Base-by-base conservation (phyloP, 2,329 filamentous ascomycete species). In the Neofusicoccum parvum region DNA sequence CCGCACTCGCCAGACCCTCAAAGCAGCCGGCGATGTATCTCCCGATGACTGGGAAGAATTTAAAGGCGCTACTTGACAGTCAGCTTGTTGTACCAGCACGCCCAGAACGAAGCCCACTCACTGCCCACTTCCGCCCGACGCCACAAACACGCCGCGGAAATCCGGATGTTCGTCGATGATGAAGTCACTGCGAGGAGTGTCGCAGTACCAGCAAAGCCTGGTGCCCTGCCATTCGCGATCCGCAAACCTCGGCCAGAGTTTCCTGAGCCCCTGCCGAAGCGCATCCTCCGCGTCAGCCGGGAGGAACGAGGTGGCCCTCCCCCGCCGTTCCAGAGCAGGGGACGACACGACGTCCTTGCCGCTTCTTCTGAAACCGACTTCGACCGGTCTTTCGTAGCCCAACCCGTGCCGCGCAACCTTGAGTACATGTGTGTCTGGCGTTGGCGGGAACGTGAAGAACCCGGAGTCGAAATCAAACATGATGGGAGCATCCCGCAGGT, bases 171-270 rank as follows among this genome's bases (percentile, higher is more conserved):
- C 88, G 72, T 88, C 86, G 67, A 92, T 82, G 64, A 92, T 82
- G 79, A 91, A 92, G 73, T 92, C 87, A 23, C 70, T 23, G 23
- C 23, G 23, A 23, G 23, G 23, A 23, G 90, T 92, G 78, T 92
- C 90, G 5, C 87, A 87, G 74, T 92, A 92, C 90, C 90, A 92
- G 79, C 90, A 92, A 62, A 92, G 78, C 27, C 88, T 82, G 1
- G 87, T 89, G 62, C 81, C 80, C 66, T 79, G 78, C 79, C 91
- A 92, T 1, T 86, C 85, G 32, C 90, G 81, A 27, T 83, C 80
- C 58, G 81, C 82, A 17, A 91, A 80, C 10, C 62, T 41, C 2
- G 66, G 68, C 27, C 68, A 60, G 7, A 67, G 39, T n/a, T 58
- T 62, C 49, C 32, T 41, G 14, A 69, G 41, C 11, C 66, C 68